Evolutionary conservation across 495 filamentous ascomycete species (phyloP), one percentile per base, ranked within the genome.

Genomic region (Xylaria acuta): DNA sequence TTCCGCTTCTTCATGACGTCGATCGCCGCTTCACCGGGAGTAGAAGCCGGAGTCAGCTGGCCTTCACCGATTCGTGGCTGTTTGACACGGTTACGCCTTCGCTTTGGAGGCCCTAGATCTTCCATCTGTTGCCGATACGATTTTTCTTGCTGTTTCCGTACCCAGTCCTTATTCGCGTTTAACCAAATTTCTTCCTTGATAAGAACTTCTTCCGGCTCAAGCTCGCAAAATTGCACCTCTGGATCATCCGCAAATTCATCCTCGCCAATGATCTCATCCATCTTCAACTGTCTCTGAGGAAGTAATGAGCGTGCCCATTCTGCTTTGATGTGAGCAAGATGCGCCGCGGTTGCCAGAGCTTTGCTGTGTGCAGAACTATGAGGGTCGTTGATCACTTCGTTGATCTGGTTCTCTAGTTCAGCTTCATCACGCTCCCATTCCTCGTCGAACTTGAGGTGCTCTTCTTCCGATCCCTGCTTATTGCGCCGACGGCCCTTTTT

Each of bases 121-220:
- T 87, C 85, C 68, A 94, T 80, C 67, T 90, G 89, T 67, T 89
- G 85, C 41, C 91, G 87, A 45, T 94, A 88, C 5, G 87, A 84
- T 80, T 94, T 95, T 60, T 90, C 88, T 78, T 97, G 93, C 79
- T 94, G 88, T 30, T 89, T 86, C 6, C 95, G 92, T 47, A 99
- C 85, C 82, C 93, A 99, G 66, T 95, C 93, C 76, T 93, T 92
- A 81, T 98, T 98, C 74, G 93, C 89, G 71, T 94, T 92, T n/a
- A 94, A 88, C 96, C 96, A 99, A 66, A 98, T 93, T 56, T 86
- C 85, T 79, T 97, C 94, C 77, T 97, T 97, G 73, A 94, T 85
- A 5, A 86, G 85, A 2, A 89, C 84, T 80, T 98, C 95, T 3
- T 84, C 84, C 7, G 88, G 85, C 0, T 84, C 84, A n/a, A 98